Conservation (phyloP, 257 asterid genomes). For the Lavandula angustifolia region DNA sequence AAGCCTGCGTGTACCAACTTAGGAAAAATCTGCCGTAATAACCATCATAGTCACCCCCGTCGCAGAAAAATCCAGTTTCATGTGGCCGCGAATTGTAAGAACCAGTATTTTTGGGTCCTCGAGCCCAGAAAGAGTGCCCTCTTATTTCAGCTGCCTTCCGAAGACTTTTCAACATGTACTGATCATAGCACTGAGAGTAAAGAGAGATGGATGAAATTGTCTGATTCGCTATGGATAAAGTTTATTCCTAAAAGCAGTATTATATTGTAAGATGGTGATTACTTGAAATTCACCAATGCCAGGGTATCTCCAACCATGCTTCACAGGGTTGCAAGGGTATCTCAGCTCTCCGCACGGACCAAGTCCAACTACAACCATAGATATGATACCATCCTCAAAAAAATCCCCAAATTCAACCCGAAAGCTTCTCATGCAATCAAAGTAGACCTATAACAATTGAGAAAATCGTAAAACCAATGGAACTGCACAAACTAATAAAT, state of each 20-base stretch:
- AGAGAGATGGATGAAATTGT: constrained; percentile 25
- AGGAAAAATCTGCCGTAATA: constrained; percentile 66
- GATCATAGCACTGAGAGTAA: constrained; percentile 76
- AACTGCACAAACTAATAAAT: constrained; percentile 22
- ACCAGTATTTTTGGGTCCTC: constrained; percentile 64
- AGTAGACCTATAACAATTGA: constrained; percentile 71
- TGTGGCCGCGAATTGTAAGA: constrained; percentile 68
- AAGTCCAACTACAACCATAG: constrained; percentile 75
- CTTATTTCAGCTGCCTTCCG: constrained; percentile 74
- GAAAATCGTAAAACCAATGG: constrained; percentile 27
- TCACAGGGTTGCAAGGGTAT: constrained; percentile 81
- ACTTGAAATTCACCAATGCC: constrained; percentile 98
- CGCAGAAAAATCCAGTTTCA: constrained; percentile 68
- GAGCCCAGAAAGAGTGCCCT: constrained; percentile 83
- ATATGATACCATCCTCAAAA: constrained; percentile 69
- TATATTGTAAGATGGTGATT: constrained; percentile 13
- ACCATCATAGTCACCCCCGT: constrained; percentile 71
- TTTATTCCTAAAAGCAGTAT: constrained; percentile 2
- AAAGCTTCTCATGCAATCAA: constrained; percentile 90
- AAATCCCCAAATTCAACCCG: constrained; percentile 80
- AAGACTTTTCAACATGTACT: constrained; percentile 69
- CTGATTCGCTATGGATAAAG: not conserved
- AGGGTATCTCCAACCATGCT: constrained; percentile 91
- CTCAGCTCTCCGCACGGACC: constrained; percentile 94
- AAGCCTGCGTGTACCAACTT: constrained; percentile 60